A percentile compares a stretch with the other conserved stretches of the same genome.
Conservation (phyloP, 1,284 basidiomycete genomes). For the Naganishia sp. region DNA sequence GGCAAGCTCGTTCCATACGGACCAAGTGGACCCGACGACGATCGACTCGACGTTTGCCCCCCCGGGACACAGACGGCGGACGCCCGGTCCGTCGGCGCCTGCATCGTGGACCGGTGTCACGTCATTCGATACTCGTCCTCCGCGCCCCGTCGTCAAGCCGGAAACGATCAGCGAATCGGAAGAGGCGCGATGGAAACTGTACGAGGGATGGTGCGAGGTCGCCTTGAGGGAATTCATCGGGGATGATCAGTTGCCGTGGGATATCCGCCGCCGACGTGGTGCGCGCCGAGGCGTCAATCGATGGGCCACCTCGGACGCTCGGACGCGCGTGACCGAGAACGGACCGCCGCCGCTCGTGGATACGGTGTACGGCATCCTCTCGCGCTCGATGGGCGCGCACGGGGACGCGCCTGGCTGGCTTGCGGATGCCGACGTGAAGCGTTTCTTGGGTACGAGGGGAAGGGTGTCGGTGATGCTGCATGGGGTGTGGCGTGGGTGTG, state of each 20-base stretch:
- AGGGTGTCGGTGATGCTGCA: conserved; percentile 15
- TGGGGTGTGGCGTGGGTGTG: conserved; percentile 9
- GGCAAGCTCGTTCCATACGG: background rate
- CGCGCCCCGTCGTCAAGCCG: background rate
- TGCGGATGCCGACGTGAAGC: conserved; percentile 1
- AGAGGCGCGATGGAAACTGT: conserved; percentile 11
- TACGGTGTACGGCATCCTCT: background rate
- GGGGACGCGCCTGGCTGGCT: conserved; percentile 6
- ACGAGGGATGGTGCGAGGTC: conserved; percentile 14
- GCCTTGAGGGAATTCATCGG: conserved; percentile 4
- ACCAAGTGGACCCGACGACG: background rate
- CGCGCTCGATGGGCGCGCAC: conserved; percentile 8
- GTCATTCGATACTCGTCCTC: background rate
- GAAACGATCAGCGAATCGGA: background rate
- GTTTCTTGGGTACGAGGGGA: background rate
- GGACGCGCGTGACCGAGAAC: background rate
- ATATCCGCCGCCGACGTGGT: background rate
- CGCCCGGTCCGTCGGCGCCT: conserved; percentile 23
- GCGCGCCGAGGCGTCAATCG: background rate
- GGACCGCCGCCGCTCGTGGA: conserved; percentile 10
- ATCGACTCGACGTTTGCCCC: background rate
- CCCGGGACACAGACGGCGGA: background rate
- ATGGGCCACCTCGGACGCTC: background rate
- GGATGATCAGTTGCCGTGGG: conserved; percentile 16
- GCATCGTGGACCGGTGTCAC: conserved; percentile 8